Conservation (phyloP, 768 basidiomycete species). For the Lentinula detonsa region DNA sequence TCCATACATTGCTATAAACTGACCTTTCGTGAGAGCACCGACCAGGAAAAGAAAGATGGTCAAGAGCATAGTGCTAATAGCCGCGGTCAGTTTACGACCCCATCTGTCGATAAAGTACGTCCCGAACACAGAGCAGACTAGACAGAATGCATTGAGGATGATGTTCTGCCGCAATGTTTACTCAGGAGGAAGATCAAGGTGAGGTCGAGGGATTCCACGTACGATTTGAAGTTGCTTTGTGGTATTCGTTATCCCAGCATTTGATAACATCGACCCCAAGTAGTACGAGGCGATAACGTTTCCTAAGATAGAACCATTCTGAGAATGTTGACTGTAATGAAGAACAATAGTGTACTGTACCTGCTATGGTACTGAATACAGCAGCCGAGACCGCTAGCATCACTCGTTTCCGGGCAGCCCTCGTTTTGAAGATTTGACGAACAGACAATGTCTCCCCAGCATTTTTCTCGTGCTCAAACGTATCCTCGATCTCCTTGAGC, state of each 20-base stretch:
- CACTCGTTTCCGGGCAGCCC: constrained; percentile 15
- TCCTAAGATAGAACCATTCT: constrained; percentile 1
- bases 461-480: constrained; percentile 23
- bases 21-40: constrained; percentile 17
- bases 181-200: not conserved
- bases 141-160: constrained; percentile 18
- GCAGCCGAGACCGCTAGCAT: constrained; percentile 14
- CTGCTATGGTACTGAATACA: constrained; percentile 19
- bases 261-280: constrained; percentile 14
- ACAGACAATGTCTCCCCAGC: constrained; percentile 12
- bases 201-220: not conserved
- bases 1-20: not conserved
- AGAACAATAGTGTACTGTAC: constrained; percentile 1
- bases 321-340: not conserved
- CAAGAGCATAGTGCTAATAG: constrained; percentile 14
- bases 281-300: constrained; percentile 18
- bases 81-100: constrained; percentile 16
- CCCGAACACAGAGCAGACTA: constrained; percentile 13
- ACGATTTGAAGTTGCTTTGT: constrained; percentile 18
- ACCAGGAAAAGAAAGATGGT: constrained; percentile 17
- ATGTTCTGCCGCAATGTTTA: constrained; percentile 12
- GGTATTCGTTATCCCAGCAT: constrained; percentile 15
- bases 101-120: constrained; percentile 15
- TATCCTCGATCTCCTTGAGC: constrained; percentile 27
- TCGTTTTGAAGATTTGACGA: constrained; percentile 15